These are phyloP conservation scores for Fraxinus latifolia DNA, from an alignment of 305 asterid genomes.

Conservation along the genomic window DNA sequence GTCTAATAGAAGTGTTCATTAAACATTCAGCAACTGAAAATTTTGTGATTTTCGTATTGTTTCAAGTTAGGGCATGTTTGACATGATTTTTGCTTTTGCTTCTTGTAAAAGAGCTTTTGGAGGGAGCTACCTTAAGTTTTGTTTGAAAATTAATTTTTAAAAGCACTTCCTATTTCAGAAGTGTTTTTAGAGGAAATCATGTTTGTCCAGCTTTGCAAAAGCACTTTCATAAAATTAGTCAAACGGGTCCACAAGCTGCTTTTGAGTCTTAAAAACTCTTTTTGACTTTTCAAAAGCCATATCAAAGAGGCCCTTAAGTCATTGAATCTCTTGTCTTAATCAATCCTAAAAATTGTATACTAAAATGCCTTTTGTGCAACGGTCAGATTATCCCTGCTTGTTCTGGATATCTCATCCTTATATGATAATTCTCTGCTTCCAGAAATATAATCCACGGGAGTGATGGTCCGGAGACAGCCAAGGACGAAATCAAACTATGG, in stretches of 20 bases:
- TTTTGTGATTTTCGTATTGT: neutral
- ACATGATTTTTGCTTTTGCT: no score
- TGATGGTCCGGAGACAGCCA: conserved; percentile 93
- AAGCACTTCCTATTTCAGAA: no score
- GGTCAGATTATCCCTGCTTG: neutral
- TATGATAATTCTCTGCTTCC: conserved; percentile 20
- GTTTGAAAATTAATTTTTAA: no score
- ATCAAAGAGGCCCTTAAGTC: neutral
- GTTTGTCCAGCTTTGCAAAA: no score
- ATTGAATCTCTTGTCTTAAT: neutral
- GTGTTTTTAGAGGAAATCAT: no score
- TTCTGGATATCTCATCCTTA: neutral
- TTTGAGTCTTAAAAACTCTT: no score
- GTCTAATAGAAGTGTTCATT: neutral
- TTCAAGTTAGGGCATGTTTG: no score
- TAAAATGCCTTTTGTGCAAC: neutral
- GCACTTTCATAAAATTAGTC: no score
- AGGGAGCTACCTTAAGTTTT: no score
- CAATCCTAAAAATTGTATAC: neutral
- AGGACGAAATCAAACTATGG: conserved; percentile 90
- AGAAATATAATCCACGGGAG: conserved; percentile 95
- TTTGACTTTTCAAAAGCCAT: no score
- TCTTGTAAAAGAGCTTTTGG: no score
- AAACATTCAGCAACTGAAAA: neutral
- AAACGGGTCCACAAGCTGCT: no score